phyloP scores from a whole-genome alignment of 2,329 filamentous ascomycete species.

The Colletotrichum echinochloae region DNA sequence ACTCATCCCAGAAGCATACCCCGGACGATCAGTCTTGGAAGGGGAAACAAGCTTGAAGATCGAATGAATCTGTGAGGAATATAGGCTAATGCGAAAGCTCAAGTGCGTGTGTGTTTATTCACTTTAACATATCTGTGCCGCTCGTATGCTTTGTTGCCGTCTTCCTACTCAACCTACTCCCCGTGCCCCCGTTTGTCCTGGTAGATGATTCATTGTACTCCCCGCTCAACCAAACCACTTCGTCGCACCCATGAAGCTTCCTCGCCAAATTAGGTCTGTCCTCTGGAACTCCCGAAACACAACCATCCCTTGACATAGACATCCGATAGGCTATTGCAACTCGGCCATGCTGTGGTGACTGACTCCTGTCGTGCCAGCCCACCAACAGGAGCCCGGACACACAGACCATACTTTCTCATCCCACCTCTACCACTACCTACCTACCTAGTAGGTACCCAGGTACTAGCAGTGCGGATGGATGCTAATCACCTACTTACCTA shows the following conservation, averaged over 20 bases:
- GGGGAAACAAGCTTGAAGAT: background rate
- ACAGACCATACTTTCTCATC: constrained; percentile 34
- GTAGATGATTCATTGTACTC: background rate
- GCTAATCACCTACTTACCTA: no score
- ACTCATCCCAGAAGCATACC: background rate
- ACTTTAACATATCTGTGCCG: background rate
- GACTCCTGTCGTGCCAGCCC: constrained; percentile 19
- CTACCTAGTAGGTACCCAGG: no score
- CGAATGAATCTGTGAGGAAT: background rate
- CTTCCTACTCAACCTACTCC: background rate
- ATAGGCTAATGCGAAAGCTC: background rate
- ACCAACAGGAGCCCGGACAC: constrained; percentile 31
- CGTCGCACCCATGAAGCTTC: background rate
- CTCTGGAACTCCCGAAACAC: constrained; percentile 2
- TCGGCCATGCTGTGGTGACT: background rate
- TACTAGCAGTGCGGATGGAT: no score
- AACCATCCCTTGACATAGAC: background rate
- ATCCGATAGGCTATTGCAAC: constrained; percentile 6
- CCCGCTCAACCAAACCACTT: background rate
- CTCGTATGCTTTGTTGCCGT: background rate
- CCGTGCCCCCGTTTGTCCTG: background rate
- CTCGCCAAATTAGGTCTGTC: background rate
- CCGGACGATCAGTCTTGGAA: constrained; percentile 5
- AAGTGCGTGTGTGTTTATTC: background rate
- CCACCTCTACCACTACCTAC: constrained; percentile 13